Evolutionary conservation across 2,329 filamentous ascomycete species (phyloP).

Genomic region (Neopestalotiopsis sp.): DNA sequence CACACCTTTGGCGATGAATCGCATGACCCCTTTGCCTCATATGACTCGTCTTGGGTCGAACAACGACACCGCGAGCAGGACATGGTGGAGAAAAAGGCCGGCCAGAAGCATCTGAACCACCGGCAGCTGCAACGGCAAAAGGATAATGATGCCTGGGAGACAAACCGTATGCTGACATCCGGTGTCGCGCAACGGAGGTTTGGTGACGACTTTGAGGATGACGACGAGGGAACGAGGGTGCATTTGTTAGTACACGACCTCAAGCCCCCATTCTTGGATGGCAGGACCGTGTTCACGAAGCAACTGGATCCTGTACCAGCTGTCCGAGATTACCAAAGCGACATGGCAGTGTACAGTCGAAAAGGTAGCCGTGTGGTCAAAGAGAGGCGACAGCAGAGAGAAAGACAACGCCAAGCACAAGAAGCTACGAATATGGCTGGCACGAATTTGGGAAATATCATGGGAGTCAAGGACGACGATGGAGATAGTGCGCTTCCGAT

Average conservation of each 20-base stretch:
- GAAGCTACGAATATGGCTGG: constrained; percentile 93
- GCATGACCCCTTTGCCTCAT: constrained; percentile 89
- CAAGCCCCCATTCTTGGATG: constrained; percentile 92
- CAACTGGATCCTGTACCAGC: constrained; percentile 94
- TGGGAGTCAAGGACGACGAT: constrained; percentile 92
- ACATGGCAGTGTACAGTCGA: constrained; percentile 97
- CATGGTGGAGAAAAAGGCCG: constrained; percentile 80
- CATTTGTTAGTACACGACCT: constrained; percentile 94
- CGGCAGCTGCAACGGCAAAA: constrained; percentile 85
- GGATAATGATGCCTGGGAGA: constrained; percentile 98
- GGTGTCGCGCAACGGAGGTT: constrained; percentile 90
- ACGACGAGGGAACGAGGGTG: constrained; percentile 87
- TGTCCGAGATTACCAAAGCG: constrained; percentile 90
- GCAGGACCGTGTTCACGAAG: constrained; percentile 94
- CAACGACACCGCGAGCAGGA: constrained; percentile 74
- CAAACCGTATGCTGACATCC: constrained; percentile 96
- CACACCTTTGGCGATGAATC: constrained; percentile 88
- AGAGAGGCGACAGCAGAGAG: constrained; percentile 88
- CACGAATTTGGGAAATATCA: constrained; percentile 90
- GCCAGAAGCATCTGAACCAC: constrained; percentile 70
- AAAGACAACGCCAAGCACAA: constrained; percentile 92
- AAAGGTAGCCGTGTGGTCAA: constrained; percentile 94
- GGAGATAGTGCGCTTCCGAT: constrained; percentile 87
- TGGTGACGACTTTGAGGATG: constrained; percentile 82
- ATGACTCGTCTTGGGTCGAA: constrained; percentile 74